Evolutionary conservation across 148 eudicot species (phyloP), one percentile per base, ranked within the genome.

Genomic region (Polygonum maritimum): DNA sequence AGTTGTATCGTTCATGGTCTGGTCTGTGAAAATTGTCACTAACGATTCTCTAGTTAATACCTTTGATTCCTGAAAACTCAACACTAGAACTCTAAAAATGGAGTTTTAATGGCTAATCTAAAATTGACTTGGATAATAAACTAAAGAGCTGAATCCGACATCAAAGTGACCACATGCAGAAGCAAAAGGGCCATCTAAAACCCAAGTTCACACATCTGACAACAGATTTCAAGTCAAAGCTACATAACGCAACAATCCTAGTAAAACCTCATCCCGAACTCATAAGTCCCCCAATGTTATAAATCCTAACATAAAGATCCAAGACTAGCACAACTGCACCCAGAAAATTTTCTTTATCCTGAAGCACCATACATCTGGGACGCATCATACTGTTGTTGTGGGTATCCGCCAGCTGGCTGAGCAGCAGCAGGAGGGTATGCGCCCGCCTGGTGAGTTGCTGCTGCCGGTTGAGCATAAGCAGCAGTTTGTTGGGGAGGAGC

Each of bases 391-490:
- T 51, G 63, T 75, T 51, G 63, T 14, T 54, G 76, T 21, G 77
- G 51, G 19, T 74, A 74, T 9, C 62, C 76, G 40, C 69, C 18
- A 38, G 13, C 71, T 2, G 49, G 71, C 15, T 39, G 19, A 18
- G n/a, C n/a, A n/a, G 74, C 52, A 45, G 51, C 52, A n/a, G 49
- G 52, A 71, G 49, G 49, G n/a, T 39, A 39, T 11, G 48, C 74
- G 11, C 49, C 22, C 1, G 74, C 48, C n/a, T 71, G 73, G 0
- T 77, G 87, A 79, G 78, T 9, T 6, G 45, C 45, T n/a, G n/a
- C n/a, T 41, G 45, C 55, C 10, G 88, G 79, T 40, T 84, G 89
- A 62, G 85, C 83, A 80, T 86, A 86, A 41, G 79, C 85, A 65
- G 81, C 8, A 55, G 81, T 71, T 38, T 88, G 85, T n/a, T n/a